Conservation (phyloP, 1,139 yeast species). For the Blastobotrys ciferrii region DNA sequence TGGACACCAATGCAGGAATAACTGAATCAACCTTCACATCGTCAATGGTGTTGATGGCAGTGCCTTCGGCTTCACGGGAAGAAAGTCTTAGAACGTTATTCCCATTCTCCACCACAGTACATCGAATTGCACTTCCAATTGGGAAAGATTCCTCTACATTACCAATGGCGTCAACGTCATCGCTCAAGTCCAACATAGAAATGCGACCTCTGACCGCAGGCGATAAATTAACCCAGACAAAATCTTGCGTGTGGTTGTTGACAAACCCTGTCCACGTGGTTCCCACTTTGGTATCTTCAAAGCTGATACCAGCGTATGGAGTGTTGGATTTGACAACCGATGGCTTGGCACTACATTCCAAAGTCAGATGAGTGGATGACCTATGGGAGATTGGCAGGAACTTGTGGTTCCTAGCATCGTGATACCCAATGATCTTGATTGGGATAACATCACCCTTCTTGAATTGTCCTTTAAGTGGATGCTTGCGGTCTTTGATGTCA, state of each 20-base stretch:
- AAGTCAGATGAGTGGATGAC: conserved; percentile 52
- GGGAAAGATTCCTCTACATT: conserved; percentile 59
- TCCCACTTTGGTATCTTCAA: conserved; percentile 46
- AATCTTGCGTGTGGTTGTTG: conserved; percentile 52
- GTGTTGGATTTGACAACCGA: conserved; percentile 38
- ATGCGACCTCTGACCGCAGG: conserved; percentile 69
- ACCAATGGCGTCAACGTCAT: conserved; percentile 50
- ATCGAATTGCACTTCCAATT: conserved; percentile 66
- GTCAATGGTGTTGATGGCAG: conserved; percentile 40
- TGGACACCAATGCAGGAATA: conserved; percentile 65
- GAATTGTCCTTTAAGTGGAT: conserved; percentile 58
- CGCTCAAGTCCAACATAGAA: conserved; percentile 62
- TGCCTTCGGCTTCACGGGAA: conserved; percentile 40
- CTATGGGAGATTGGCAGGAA: conserved; percentile 69
- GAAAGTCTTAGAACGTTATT: conserved; percentile 52
- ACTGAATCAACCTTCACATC: conserved; percentile 59
- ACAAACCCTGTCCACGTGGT: conserved; percentile 50
- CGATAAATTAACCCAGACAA: conserved; percentile 67
- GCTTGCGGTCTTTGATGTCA: conserved; percentile 56
- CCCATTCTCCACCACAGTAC: conserved; percentile 52
- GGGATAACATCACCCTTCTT: conserved; percentile 55
- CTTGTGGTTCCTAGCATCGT: conserved; percentile 67
- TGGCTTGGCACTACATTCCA: conserved; percentile 64
- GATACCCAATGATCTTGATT: conserved; percentile 74
- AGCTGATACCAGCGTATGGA: conserved; percentile 32